Conservation (phyloP, 768 basidiomycete species). For the Mycena maculata region DNA sequence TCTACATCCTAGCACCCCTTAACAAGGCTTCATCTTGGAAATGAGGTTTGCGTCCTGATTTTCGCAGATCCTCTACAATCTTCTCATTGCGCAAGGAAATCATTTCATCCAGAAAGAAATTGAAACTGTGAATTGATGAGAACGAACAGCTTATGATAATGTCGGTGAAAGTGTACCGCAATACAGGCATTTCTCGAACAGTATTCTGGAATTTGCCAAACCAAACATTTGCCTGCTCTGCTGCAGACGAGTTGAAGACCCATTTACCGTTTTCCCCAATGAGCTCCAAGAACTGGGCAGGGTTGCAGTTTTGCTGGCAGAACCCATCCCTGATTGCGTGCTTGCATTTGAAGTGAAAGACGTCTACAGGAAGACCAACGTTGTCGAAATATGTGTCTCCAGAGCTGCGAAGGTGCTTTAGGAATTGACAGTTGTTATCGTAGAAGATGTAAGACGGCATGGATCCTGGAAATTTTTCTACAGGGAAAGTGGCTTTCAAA, state of each 20-base stretch:
- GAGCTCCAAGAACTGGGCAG: background rate
- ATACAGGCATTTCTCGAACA: conserved; percentile 35
- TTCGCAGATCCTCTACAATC: no score
- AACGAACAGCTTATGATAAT: no score
- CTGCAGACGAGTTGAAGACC: conserved; percentile 45
- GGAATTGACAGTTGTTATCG: background rate
- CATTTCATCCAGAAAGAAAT: no score
- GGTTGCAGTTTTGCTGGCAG: background rate
- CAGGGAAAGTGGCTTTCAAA: background rate
- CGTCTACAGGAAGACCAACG: background rate
- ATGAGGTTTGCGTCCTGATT: no score
- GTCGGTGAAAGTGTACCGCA: conserved; percentile 10
- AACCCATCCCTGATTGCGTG: background rate
- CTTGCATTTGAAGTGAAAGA: conserved; percentile 1
- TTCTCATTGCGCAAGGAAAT: no score
- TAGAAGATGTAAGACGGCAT: conserved; percentile 11
- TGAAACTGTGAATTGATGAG: no score
- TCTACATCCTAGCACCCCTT: no score
- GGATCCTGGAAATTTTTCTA: background rate
- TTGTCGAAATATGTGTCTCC: background rate
- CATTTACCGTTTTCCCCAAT: conserved; percentile 32
- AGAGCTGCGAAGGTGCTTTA: background rate
- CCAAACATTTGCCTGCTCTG: conserved; percentile 44
- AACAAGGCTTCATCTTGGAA: no score
- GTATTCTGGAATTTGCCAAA: conserved; percentile 37